A percentile compares a stretch with the other conserved stretches of the same genome.
These are phyloP conservation scores for Dipteronia dyeriana DNA, from an alignment of 345 rosid genomes.

Conservation along the genomic window DNA sequence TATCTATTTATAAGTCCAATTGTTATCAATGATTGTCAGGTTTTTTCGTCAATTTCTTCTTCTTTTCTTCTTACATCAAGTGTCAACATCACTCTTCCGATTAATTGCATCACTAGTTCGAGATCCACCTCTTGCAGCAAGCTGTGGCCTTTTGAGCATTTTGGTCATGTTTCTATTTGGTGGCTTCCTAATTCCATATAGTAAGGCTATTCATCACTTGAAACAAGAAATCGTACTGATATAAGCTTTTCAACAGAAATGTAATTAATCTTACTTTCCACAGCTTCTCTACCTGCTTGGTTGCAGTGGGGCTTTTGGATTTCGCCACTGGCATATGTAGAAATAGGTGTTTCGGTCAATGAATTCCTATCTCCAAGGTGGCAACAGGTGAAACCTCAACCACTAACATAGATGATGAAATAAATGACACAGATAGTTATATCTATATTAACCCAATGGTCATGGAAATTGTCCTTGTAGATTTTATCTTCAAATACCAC, in stretches of 20 bases:
- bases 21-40: conserved; percentile 27
- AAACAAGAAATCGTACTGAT: neutral
- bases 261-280: neutral
- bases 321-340: conserved; percentile 48
- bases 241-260: neutral
- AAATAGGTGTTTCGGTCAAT: conserved; percentile 41
- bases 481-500: conserved; percentile 35
- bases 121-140: conserved; percentile 35
- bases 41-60: conserved; percentile 44
- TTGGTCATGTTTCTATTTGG: conserved; percentile 32
- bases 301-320: conserved; percentile 57
- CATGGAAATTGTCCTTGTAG: conserved; percentile 24
- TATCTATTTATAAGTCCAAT: neutral
- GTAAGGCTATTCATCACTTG: conserved; percentile 32
- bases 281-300: conserved; percentile 57
- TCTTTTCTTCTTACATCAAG: conserved; percentile 49
- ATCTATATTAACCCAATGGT: neutral
- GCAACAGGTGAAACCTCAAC: conserved; percentile 42
- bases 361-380: conserved; percentile 61
- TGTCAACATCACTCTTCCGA: conserved; percentile 46
- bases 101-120: conserved; percentile 42
- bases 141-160: conserved; percentile 18
- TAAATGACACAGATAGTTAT: neutral
- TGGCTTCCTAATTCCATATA: conserved; percentile 45
- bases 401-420: neutral